phyloP scores from a whole-genome alignment of 2,329 filamentous ascomycete genomes.

The Pestalotiopsis fici region DNA sequence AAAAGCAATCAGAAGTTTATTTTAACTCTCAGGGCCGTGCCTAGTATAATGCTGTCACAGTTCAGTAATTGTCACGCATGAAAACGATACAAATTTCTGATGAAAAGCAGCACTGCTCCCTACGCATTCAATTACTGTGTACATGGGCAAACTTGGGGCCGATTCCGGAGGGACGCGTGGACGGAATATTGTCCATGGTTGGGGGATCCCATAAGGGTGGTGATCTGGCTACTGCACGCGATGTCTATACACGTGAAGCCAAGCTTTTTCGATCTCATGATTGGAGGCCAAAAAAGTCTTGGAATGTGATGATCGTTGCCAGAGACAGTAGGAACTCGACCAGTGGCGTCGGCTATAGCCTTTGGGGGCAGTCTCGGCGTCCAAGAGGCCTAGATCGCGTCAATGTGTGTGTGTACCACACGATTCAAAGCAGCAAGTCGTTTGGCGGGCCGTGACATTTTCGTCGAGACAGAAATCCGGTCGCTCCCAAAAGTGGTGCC shows the following conservation, averaged over 20 bases:
- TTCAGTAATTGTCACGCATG: background rate
- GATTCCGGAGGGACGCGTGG: background rate
- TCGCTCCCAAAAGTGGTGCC: background rate
- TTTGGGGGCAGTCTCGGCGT: background rate
- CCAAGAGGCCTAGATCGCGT: background rate
- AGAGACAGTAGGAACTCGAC: background rate
- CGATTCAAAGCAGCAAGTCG: background rate
- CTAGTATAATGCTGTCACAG: background rate
- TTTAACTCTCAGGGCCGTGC: background rate
- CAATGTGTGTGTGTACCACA: background rate
- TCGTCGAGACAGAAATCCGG: background rate
- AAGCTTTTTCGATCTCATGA: background rate
- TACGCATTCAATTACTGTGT: background rate
- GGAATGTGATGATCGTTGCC: background rate
- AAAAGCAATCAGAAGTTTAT: background rate
- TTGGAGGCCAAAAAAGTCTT: background rate
- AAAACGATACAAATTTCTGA: background rate
- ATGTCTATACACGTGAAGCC: background rate
- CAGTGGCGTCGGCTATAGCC: background rate
- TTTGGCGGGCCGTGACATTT: background rate
- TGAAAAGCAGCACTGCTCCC: background rate
- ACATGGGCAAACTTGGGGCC: background rate
- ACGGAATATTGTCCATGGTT: background rate
- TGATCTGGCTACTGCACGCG: background rate
- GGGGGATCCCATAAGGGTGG: background rate